These are phyloP conservation scores for Polygonum maritimum DNA, from an alignment of 148 eudicot genomes.

Conservation along the genomic window DNA sequence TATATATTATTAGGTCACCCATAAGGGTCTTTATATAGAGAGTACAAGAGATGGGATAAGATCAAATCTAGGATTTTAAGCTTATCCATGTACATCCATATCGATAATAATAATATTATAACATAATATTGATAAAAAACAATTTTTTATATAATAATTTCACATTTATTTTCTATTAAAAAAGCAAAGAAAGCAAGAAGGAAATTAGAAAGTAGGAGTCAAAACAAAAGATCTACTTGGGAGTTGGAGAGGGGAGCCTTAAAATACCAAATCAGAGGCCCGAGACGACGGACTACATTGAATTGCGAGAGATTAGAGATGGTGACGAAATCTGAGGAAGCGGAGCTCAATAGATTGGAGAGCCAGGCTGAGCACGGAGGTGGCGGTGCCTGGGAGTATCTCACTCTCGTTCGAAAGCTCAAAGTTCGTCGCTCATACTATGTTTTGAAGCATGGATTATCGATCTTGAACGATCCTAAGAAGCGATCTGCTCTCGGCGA, in stretches of 20 bases:
- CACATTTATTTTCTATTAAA: background rate
- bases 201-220: background rate
- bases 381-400: constrained; percentile 87
- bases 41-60: too few relatives aligned
- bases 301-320: constrained; percentile 15
- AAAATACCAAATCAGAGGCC: background rate
- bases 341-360: constrained; percentile 54
- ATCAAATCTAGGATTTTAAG: too few relatives aligned
- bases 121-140: too few relatives aligned
- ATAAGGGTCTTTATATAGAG: too few relatives aligned
- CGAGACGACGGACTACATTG: background rate
- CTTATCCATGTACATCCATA: too few relatives aligned
- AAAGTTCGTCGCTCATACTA: constrained; percentile 72
- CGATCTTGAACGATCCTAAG: constrained; percentile 57
- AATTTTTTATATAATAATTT: too few relatives aligned
- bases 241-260: background rate
- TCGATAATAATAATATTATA: too few relatives aligned
- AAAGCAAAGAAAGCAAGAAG: background rate
- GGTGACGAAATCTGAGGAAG: constrained; percentile 76
- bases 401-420: constrained; percentile 67
- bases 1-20: too few relatives aligned
- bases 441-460: constrained; percentile 66
- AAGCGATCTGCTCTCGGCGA: constrained; percentile 73
- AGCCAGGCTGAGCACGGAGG: constrained; percentile 85
- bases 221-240: background rate